phyloP scores from a whole-genome alignment of 192 early-diverging fungal species.

The Geranomyces variabilis region DNA sequence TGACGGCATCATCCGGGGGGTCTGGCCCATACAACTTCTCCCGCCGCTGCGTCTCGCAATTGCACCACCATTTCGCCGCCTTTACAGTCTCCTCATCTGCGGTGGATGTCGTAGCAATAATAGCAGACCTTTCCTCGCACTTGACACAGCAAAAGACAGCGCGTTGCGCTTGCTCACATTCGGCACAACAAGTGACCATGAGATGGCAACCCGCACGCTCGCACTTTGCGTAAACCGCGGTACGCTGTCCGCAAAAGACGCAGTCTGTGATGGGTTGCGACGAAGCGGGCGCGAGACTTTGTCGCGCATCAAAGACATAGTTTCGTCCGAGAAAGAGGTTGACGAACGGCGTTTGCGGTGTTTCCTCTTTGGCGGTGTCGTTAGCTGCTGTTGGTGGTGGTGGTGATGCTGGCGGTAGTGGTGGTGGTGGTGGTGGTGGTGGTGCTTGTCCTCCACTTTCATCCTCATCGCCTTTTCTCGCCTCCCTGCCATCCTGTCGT shows the following conservation, averaged over 20 bases:
- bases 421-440: neutral
- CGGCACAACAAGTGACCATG: conserved; percentile 50
- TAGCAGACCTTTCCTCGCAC: neutral
- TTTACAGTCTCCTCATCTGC: neutral
- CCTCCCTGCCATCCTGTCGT: neutral
- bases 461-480: conserved; percentile 16
- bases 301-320: conserved; percentile 76
- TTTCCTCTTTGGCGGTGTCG: neutral
- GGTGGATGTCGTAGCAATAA: too few relatives aligned
- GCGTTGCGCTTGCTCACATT: neutral
- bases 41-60: conserved; percentile 8
- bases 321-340: conserved; percentile 66
- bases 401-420: too few relatives aligned
- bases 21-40: neutral
- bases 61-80: neutral
- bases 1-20: too few relatives aligned
- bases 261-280: conserved; percentile 9
- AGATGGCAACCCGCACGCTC: conserved; percentile 51
- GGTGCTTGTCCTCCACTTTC: neutral
- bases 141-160: neutral
- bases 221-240: conserved; percentile 59
- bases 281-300: conserved; percentile 26
- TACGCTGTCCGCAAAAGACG: conserved; percentile 38
- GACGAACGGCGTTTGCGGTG: neutral
- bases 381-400: neutral